These are phyloP conservation scores for Colletotrichum lupini DNA, from an alignment of 2,329 filamentous ascomycete genomes.

Conservation along the genomic window DNA sequence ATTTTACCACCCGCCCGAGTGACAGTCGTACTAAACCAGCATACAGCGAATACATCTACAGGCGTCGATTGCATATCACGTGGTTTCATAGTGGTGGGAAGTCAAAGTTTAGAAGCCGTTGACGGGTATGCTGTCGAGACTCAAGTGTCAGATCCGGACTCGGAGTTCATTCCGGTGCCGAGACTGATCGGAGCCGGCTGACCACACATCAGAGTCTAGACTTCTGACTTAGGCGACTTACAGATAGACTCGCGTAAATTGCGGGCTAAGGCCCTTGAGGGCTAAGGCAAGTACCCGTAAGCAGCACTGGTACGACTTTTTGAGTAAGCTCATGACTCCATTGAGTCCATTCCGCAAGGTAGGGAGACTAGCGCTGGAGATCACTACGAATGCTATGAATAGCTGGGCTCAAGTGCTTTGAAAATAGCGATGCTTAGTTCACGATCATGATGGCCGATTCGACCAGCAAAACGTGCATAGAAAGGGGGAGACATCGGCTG, in stretches of 20 bases:
- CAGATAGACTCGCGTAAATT: too few species aligned
- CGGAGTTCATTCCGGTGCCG: constrained; percentile 3
- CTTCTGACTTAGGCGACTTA: too few species aligned
- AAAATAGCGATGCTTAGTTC: background rate
- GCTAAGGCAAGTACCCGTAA: background rate
- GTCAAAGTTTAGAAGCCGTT: background rate
- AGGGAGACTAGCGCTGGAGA: constrained; percentile 9
- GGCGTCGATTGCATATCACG: background rate
- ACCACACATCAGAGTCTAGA: background rate
- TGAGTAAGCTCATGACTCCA: constrained; percentile 9
- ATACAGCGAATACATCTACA: too few species aligned
- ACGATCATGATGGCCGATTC: background rate
- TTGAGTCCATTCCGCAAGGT: constrained; percentile 12
- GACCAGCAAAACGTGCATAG: background rate
- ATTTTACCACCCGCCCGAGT: too few species aligned
- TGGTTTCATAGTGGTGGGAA: background rate
- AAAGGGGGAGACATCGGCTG: too few species aligned
- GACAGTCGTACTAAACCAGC: too few species aligned
- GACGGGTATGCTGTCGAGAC: background rate
- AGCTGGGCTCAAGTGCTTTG: background rate
- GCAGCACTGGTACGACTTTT: background rate
- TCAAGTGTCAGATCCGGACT: background rate
- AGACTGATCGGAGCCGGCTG: background rate
- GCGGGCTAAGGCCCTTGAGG: too few species aligned
- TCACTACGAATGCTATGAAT: background rate